These are phyloP conservation scores for Adansonia madagascariensis DNA, from an alignment of 441 rosid species.

Conservation along the genomic window DNA sequence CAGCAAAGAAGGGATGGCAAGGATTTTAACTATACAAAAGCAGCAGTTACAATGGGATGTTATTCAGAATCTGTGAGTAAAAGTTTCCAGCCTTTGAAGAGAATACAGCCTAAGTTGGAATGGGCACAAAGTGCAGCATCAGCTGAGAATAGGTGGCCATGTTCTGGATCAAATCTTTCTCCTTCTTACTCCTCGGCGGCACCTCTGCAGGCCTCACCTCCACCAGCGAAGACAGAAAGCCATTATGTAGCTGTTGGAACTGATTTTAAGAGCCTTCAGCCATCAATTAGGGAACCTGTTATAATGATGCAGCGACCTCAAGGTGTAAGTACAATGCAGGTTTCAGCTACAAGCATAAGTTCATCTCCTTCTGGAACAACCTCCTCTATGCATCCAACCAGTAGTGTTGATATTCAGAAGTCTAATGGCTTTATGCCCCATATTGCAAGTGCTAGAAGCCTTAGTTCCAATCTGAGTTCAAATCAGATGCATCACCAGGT, in stretches of 20 bases:
- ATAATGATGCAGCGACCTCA: neutral
- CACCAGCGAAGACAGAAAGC: slow-evolving; percentile 55
- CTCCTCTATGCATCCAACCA: neutral
- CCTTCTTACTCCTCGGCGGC: slow-evolving; percentile 59
- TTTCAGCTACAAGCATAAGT: no score
- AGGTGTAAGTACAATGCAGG: no score
- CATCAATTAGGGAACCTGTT: slow-evolving; percentile 63
- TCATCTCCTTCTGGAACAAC: neutral
- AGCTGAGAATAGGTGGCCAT: slow-evolving; percentile 65
- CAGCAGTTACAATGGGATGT: slow-evolving; percentile 10
- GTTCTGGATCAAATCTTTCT: slow-evolving; percentile 50
- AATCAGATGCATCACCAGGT: slow-evolving; percentile 11
- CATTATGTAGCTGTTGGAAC: slow-evolving; percentile 48
- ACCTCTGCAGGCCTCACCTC: slow-evolving; percentile 57
- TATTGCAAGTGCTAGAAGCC: neutral
- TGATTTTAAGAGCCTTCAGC: slow-evolving; percentile 57
- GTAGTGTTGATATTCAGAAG: neutral
- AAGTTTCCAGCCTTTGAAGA: slow-evolving; percentile 61
- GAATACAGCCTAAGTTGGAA: slow-evolving; percentile 60
- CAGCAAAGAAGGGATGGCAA: slow-evolving; percentile 4
- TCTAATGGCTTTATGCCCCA: slow-evolving; percentile 1
- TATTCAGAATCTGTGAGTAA: slow-evolving; percentile 44
- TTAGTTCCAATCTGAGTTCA: neutral
- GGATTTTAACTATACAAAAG: neutral
- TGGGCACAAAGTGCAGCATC: slow-evolving; percentile 56